Percentiles rank a stretch among this genome's conserved stretches.
Evolutionary conservation across 345 rosid species (phyloP).

Genomic region (Firmiana major): DNA sequence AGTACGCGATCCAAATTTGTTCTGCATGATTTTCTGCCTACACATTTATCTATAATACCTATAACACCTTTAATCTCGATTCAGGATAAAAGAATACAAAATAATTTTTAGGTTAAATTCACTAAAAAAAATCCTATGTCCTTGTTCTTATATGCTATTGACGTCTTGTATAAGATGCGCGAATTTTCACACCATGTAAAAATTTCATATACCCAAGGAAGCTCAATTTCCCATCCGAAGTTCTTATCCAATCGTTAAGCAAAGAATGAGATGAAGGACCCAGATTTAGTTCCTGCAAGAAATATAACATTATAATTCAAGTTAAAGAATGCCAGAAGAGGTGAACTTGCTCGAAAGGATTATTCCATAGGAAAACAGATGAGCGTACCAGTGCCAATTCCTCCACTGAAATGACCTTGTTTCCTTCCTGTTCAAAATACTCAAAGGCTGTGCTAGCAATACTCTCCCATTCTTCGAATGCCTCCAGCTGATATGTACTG

Average conservation of each 20-base stretch:
- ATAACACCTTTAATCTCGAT: slow-evolving; percentile 2
- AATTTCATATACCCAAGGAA: slow-evolving; percentile 69
- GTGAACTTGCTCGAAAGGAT: background rate
- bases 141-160: slow-evolving; percentile 25
- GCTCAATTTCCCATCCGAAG: slow-evolving; percentile 60
- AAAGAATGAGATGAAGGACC: slow-evolving; percentile 46
- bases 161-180: slow-evolving; percentile 52
- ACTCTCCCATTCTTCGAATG: slow-evolving; percentile 78
- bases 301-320: background rate
- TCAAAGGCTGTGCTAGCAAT: slow-evolving; percentile 68
- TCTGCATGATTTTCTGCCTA: slow-evolving; percentile 1
- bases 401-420: slow-evolving; percentile 64
- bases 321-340: background rate
- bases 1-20: background rate
- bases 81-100: slow-evolving; percentile 8
- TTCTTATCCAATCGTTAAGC: slow-evolving; percentile 55
- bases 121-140: background rate
- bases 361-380: background rate
- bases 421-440: slow-evolving; percentile 83
- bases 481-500: slow-evolving; percentile 84
- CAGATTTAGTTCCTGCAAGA: slow-evolving; percentile 58
- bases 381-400: slow-evolving; percentile 69
- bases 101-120: background rate
- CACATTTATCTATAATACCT: background rate
- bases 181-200: slow-evolving; percentile 72